Evolutionary conservation across 208 protist genomes (phyloP).

Genomic region (Crithidia bombi): DNA sequence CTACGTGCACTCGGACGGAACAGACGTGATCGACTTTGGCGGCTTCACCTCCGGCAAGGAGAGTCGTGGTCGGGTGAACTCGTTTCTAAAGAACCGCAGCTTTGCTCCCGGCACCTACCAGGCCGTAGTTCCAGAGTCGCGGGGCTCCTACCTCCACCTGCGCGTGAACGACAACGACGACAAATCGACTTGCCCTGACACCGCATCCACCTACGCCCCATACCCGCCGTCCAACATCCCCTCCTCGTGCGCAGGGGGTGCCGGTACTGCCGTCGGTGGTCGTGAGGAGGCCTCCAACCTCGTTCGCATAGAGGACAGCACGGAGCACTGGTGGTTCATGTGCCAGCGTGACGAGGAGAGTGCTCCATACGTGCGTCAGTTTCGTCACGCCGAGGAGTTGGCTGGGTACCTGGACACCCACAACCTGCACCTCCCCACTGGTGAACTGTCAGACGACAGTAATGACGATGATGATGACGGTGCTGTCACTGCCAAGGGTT

Average conservation of each 20-base stretch:
- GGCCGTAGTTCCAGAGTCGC: constrained; percentile 14
- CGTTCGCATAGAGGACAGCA: constrained; percentile 56
- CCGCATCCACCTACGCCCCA: background rate
- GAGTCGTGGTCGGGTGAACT: constrained; percentile 28
- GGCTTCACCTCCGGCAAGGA: constrained; percentile 45
- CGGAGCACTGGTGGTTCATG: constrained; percentile 82
- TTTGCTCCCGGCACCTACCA: constrained; percentile 14
- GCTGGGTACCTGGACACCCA: constrained; percentile 48
- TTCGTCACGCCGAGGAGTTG: constrained; percentile 47
- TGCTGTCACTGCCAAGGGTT: too few relatives aligned
- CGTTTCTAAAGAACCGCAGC: constrained; percentile 55
- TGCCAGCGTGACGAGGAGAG: constrained; percentile 41
- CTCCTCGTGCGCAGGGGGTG: background rate
- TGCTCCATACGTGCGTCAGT: constrained; percentile 66
- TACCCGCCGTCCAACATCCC: background rate
- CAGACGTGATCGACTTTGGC: constrained; percentile 82
- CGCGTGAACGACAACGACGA: constrained; percentile 33
- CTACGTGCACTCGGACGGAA: constrained; percentile 74
- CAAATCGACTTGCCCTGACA: constrained; percentile 1
- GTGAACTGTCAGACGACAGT: background rate
- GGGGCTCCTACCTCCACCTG: constrained; percentile 52
- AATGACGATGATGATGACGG: background rate
- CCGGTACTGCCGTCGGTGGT: background rate
- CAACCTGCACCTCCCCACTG: constrained; percentile 43
- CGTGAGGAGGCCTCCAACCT: constrained; percentile 39